Evolutionary conservation across 2,329 filamentous ascomycete species (phyloP).

Genomic region (Aureobasidium sp.): DNA sequence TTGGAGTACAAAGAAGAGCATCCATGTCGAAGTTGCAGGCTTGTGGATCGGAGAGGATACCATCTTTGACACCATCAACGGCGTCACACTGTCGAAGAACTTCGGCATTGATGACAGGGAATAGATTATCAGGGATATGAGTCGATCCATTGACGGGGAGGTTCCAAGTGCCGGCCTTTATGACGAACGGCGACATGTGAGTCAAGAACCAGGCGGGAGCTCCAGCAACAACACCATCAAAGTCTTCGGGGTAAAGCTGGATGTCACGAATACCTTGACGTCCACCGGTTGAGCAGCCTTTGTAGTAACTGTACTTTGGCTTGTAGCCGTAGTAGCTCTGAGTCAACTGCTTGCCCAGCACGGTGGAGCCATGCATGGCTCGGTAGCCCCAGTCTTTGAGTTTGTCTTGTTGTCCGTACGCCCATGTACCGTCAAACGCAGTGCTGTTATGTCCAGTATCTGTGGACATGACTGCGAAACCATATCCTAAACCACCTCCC

Average conservation of each 20-base stretch:
- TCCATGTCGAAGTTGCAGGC: conserved; percentile 41
- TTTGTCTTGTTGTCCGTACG: conserved; percentile 30
- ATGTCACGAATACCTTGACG: conserved; percentile 51
- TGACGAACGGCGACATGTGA: conserved; percentile 41
- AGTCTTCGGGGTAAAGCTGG: conserved; percentile 49
- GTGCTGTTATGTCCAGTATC: conserved; percentile 42
- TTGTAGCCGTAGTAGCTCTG: conserved; percentile 42
- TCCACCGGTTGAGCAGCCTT: conserved; percentile 55
- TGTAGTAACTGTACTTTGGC: conserved; percentile 46
- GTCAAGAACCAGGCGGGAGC: conserved; percentile 47
- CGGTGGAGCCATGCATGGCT: conserved; percentile 44
- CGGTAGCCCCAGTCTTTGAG: conserved; percentile 34
- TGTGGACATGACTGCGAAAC: conserved; percentile 40
- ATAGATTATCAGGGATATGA: conserved; percentile 38
- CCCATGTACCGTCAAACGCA: conserved; percentile 31
- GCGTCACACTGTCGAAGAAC: conserved; percentile 45
- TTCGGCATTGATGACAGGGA: conserved; percentile 39
- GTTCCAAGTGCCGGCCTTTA: conserved; percentile 43
- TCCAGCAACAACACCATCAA: conserved; percentile 52
- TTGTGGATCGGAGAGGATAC: conserved; percentile 44
- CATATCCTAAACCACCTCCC: conserved; percentile 31
- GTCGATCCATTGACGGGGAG: conserved; percentile 39
- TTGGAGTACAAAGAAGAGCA: conserved; percentile 34
- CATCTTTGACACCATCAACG: conserved; percentile 44
- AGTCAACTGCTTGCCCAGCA: conserved; percentile 42